These are phyloP conservation scores for Picochlorum sp. DNA, from an alignment of 139 green algal genomes.

Conservation along the genomic window DNA sequence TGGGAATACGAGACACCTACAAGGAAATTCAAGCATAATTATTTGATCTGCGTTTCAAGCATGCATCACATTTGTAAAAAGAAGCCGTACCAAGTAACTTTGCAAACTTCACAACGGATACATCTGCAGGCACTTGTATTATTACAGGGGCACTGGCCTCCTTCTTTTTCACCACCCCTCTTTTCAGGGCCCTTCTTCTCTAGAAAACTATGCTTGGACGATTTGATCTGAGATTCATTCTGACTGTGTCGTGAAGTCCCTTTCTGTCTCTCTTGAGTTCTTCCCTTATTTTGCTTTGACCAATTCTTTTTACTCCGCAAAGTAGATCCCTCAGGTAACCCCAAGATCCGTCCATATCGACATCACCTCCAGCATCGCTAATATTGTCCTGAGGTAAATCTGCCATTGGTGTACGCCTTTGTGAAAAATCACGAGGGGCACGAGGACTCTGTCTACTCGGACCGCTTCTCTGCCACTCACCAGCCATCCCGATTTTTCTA, in stretches of 20 bases:
- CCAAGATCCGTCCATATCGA: too few species aligned
- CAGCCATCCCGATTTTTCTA: too few species aligned
- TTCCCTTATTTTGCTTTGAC: neutral
- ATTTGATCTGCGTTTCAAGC: neutral
- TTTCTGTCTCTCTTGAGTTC: neutral
- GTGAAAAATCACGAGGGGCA: too few species aligned
- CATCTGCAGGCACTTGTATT: constrained; percentile 25
- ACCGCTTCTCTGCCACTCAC: too few species aligned
- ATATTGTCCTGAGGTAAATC: too few species aligned
- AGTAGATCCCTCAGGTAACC: neutral
- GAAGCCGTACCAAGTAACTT: constrained; percentile 30
- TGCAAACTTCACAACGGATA: constrained; percentile 35
- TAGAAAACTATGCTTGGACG: too few species aligned
- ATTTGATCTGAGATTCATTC: neutral
- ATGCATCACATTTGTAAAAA: neutral
- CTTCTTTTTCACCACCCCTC: neutral
- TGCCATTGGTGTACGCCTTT: too few species aligned
- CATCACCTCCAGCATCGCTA: too few species aligned
- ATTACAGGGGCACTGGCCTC: neutral
- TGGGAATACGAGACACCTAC: constrained; percentile 8
- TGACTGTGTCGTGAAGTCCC: neutral
- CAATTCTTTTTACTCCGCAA: neutral
- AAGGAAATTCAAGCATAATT: neutral
- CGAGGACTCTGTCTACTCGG: too few species aligned
- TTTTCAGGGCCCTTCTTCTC: too few species aligned